Evolutionary conservation across 2,329 filamentous ascomycete genomes (phyloP), one percentile per base, ranked within the genome.

Genomic region (Ceratocystiopsis minuta): DNA sequence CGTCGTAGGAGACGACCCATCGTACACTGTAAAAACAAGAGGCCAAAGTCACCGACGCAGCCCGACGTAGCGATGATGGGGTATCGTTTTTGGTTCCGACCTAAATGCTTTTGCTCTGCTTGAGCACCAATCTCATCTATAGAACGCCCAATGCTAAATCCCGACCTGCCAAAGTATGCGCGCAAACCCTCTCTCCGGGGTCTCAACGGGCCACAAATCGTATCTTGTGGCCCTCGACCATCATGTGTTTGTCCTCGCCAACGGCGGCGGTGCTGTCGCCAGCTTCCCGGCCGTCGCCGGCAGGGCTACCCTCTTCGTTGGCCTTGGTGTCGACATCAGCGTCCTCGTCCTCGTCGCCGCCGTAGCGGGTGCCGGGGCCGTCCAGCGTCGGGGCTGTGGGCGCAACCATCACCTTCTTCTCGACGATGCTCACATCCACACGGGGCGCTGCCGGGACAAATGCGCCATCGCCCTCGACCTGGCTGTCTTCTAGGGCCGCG

Each of bases 341-440:
- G 7, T 6, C 24, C 6, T 10, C 24, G 24, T 28, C 24, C 24
- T 28, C 24, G 24, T 28, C 24, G 24, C 24, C 24, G 7, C 24
- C 24, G 7, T 28, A 28, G 24, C 24, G 24, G 7, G 24, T 28
- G 24, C 24, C 24, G 4, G 48, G 49, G 14, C 44, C 44, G n/a
- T 55, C 40, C 11, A 60, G 46, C 3, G 55, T 58, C 18, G 64
- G 67, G 35, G 57, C 54, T 45, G 60, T 54, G 37, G 55, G 64
- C 37, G 52, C 51, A 44, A 55, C 56, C 40, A 49, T 61, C 36
- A 60, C 62, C 16, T 54, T 62, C 51, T 68, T 75, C 55, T 74
- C 75, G 39, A 58, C 60, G 17, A 75, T 66, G 1, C 56, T 62
- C 33, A 75, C 58, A 38, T 66, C 62, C 16, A 73, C 54, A 46